phyloP scores from a whole-genome alignment of 2,329 filamentous ascomycete species.

The Nemania sp. region DNA sequence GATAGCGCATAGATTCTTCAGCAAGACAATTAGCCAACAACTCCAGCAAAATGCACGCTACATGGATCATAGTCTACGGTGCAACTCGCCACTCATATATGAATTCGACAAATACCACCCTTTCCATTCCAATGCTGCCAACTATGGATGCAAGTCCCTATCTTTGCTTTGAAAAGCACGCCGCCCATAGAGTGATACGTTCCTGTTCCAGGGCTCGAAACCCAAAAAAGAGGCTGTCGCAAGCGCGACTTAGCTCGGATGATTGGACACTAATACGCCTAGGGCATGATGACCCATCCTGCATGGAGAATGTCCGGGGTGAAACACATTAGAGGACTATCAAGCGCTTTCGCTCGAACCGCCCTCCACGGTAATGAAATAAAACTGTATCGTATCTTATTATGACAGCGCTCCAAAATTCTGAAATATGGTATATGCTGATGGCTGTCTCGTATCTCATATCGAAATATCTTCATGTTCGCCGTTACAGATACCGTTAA shows the following conservation, averaged over 20 bases:
- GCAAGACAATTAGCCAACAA: constrained; percentile 14
- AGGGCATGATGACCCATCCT: not conserved
- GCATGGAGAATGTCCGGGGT: not conserved
- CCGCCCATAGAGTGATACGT: constrained; percentile 7
- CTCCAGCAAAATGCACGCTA: constrained; percentile 24
- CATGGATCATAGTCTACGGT: constrained; percentile 24
- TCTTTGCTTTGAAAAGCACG: constrained; percentile 8
- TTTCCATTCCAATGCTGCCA: constrained; percentile 24
- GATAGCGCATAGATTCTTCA: too few species aligned
- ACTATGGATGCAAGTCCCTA: constrained; percentile 23
- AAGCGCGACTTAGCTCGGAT: constrained; percentile 3
- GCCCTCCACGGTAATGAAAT: not conserved
- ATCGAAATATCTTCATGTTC: constrained; percentile 7
- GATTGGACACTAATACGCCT: not conserved
- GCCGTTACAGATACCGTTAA: constrained; percentile 1
- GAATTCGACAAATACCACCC: constrained; percentile 25
- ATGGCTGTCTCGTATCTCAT: constrained; percentile 17
- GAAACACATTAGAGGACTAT: not conserved
- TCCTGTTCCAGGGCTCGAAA: constrained; percentile 2
- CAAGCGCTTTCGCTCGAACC: not conserved
- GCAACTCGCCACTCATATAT: constrained; percentile 25
- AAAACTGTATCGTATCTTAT: constrained; percentile 1
- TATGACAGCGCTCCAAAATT: not conserved
- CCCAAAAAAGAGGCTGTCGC: not conserved
- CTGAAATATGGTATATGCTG: constrained; percentile 1